phyloP scores from a whole-genome alignment of 768 basidiomycete species.

The Strobilomyces echinocephalus region DNA sequence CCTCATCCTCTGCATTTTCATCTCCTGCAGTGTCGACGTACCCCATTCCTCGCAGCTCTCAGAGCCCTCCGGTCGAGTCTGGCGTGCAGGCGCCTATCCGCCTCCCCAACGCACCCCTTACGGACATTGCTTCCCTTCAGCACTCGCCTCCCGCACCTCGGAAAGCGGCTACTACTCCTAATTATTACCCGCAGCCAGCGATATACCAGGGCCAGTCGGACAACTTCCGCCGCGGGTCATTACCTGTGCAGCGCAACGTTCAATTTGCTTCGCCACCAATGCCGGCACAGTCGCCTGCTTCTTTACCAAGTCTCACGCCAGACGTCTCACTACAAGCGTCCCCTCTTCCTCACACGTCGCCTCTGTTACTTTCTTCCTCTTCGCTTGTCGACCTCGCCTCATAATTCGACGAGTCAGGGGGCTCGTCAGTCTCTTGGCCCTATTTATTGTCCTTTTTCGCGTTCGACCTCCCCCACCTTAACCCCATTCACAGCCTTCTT shows the following conservation, averaged over 20 bases:
- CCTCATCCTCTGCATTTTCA: constrained; percentile 63
- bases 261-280: constrained; percentile 31
- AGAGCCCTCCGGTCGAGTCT: constrained; percentile 46
- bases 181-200: constrained; percentile 30
- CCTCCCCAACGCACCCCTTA: constrained; percentile 66
- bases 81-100: constrained; percentile 49
- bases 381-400: constrained; percentile 20
- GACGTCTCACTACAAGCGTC: constrained; percentile 22
- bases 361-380: constrained; percentile 22
- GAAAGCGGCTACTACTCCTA: constrained; percentile 30
- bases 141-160: constrained; percentile 31
- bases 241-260: constrained; percentile 26
- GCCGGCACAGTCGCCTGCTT: constrained; percentile 25
- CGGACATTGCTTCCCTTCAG: constrained; percentile 58
- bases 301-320: constrained; percentile 24
- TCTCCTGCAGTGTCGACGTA: constrained; percentile 59
- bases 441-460: constrained; percentile 31
- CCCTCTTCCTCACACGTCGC: constrained; percentile 26
- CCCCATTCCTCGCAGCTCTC: constrained; percentile 54
- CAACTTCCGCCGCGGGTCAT: constrained; percentile 28
- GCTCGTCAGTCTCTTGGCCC: constrained; percentile 13
- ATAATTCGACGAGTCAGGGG: constrained; percentile 4
- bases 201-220: constrained; percentile 30
- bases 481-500: constrained; percentile 9
- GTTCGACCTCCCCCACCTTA: constrained; percentile 5